Evolutionary conservation across 495 filamentous ascomycete species (phyloP), one percentile per base, ranked within the genome.

Genomic region (Aspergillus avenaceus): DNA sequence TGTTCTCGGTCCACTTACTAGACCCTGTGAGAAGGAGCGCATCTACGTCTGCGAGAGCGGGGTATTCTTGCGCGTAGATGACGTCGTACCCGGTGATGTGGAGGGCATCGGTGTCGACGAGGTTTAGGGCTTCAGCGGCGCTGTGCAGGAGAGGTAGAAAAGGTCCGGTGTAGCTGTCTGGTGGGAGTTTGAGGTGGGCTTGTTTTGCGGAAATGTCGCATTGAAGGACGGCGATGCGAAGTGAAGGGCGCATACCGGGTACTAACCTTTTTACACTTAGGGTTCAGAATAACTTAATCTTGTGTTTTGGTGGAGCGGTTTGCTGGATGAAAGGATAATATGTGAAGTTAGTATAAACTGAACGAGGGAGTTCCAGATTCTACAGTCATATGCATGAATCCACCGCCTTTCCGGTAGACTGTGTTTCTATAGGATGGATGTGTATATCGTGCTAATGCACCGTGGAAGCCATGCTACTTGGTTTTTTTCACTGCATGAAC

Each of bases 151-250:
- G 77, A 22, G 73, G 55, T 8, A 56, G 70, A 73, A 95, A 96
- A 28, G 95, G 71, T 44, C 83, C 84, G 55, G 79, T 75, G 62
- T 95, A 96, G 32, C 79, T 78, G 23, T 82, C 78, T n/a, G n/a
- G n/a, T n/a, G n/a, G n/a, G 66, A 88, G 91, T 62, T 81, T 84
- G 29, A 68, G 70, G 49, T 78, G 63, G 38, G 79, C 72, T 8
- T 66, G 56, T 2, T 75, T 74, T 13, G 83, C 63, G 2, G 87
- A 87, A 5, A 78, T 85, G 69, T 91, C 90, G 67, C 85, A 84
- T 76, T 92, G 88, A 49, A 96, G 82, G 52, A 95, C 75, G 29
- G 90, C 90, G 55, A 96, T 87, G 47, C 88, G 86, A 55, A 92
- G 69, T 19, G 86, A 86, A 8, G 73, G 58, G 38, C 49, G 61